Evolutionary conservation across 768 basidiomycete species (phyloP).

Genomic region (Trametes cingulata): DNA sequence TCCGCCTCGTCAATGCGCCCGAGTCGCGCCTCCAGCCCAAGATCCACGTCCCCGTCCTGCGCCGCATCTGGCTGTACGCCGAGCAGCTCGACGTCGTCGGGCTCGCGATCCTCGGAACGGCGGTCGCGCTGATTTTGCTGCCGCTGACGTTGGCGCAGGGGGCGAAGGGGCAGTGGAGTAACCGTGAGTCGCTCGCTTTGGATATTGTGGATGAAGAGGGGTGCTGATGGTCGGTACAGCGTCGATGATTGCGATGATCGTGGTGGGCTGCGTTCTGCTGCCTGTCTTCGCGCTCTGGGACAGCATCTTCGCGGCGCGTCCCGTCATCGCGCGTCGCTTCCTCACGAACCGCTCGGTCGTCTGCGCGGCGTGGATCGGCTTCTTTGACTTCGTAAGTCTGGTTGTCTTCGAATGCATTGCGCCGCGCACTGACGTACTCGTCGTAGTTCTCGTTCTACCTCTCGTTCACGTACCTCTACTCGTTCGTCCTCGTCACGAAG

Average conservation of each 20-base stretch:
- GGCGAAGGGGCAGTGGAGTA: slow-evolving; percentile 29
- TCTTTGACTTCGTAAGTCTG: slow-evolving; percentile 29
- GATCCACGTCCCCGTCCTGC: slow-evolving; percentile 39
- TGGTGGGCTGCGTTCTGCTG: slow-evolving; percentile 32
- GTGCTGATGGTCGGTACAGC: too few relatives aligned
- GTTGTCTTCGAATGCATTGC: background rate
- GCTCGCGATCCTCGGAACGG: slow-evolving; percentile 32
- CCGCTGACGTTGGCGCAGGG: slow-evolving; percentile 32
- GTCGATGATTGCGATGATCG: slow-evolving; percentile 36
- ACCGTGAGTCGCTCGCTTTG: slow-evolving; percentile 33
- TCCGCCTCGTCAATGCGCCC: slow-evolving; percentile 30
- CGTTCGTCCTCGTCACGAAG: slow-evolving; percentile 49
- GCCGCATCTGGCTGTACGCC: slow-evolving; percentile 31
- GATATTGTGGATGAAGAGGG: too few relatives aligned
- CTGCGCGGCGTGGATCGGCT: slow-evolving; percentile 28
- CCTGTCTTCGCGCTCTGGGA: slow-evolving; percentile 35
- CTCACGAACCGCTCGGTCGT: slow-evolving; percentile 37
- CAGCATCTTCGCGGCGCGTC: slow-evolving; percentile 33
- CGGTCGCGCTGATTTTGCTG: slow-evolving; percentile 33
- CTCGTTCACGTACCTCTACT: slow-evolving; percentile 73
- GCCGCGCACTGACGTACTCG: slow-evolving; percentile 21
- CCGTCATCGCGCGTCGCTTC: slow-evolving; percentile 37
- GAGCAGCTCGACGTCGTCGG: slow-evolving; percentile 35
- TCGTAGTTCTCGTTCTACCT: slow-evolving; percentile 62
- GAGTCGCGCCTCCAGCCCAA: slow-evolving; percentile 46